These are phyloP conservation scores for Apostasia ramifera DNA, from an alignment of 106 monocot genomes.

Conservation along the genomic window DNA sequence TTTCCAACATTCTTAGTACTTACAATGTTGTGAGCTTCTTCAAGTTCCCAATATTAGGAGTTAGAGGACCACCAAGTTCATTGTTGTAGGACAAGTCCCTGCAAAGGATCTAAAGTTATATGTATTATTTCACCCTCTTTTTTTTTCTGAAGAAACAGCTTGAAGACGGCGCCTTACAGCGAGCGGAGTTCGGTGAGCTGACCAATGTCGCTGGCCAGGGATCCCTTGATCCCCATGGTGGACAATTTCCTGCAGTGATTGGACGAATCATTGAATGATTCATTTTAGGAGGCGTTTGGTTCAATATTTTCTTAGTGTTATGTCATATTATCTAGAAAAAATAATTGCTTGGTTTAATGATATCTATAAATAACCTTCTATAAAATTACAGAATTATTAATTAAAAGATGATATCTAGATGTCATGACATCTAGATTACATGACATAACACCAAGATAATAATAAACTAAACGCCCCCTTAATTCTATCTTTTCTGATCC, in stretches of 20 bases:
- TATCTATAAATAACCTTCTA: too few relatives aligned
- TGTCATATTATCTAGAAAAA: too few relatives aligned
- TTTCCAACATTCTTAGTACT: background rate
- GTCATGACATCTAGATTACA: too few relatives aligned
- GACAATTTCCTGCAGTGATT: constrained; percentile 45
- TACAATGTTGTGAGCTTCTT: constrained; percentile 36
- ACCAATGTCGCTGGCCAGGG: constrained; percentile 46
- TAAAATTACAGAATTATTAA: too few relatives aligned
- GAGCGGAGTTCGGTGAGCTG: constrained; percentile 38
- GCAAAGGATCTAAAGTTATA: background rate
- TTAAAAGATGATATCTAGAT: too few relatives aligned
- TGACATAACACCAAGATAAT: too few relatives aligned
- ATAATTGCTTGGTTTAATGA: too few relatives aligned
- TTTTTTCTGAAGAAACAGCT: too few relatives aligned
- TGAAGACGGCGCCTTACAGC: constrained; percentile 39
- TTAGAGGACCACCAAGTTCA: constrained; percentile 26
- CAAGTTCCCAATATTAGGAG: constrained; percentile 27
- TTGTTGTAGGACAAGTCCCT: constrained; percentile 52
- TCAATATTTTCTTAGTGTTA: background rate
- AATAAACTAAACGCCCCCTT: too few relatives aligned
- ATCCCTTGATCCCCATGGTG: constrained; percentile 49
- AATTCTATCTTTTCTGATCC: too few relatives aligned
- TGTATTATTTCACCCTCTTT: background rate
- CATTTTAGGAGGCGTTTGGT: background rate
- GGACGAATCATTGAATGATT: background rate